These are phyloP conservation scores for Trichosanthes truncata DNA, from an alignment of 306 rosid species.

Conservation along the genomic window DNA sequence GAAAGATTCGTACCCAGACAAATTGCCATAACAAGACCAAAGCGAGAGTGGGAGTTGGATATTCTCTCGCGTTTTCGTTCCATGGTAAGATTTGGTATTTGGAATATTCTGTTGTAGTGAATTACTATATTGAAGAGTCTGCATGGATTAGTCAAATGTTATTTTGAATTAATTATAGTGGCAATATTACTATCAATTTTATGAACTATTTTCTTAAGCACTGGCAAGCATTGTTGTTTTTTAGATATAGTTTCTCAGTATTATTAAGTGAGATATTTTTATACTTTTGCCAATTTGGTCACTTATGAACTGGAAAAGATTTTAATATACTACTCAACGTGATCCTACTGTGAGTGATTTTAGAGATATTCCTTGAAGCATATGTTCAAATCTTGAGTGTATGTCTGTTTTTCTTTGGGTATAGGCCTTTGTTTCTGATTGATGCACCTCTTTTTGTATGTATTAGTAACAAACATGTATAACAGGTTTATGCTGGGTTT, in stretches of 20 bases:
- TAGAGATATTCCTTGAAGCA: background rate
- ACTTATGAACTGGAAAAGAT: background rate
- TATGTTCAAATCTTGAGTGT: background rate
- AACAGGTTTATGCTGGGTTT: background rate
- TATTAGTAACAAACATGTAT: background rate
- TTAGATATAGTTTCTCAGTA: background rate
- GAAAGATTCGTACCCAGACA: constrained; percentile 83
- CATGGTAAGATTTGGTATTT: constrained; percentile 40
- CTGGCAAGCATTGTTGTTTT: background rate
- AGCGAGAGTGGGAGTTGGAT: constrained; percentile 90
- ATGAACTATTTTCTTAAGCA: background rate
- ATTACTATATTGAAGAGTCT: background rate
- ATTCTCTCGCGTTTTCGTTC: constrained; percentile 76
- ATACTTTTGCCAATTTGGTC: background rate
- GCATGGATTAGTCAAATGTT: background rate
- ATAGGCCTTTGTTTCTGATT: background rate
- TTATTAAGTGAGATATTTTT: background rate
- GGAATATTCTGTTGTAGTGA: background rate
- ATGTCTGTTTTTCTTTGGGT: background rate
- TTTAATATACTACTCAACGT: background rate
- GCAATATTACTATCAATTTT: background rate
- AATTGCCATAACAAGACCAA: constrained; percentile 82
- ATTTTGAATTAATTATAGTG: background rate
- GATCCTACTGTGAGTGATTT: background rate
- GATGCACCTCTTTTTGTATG: background rate